A percentile compares a stretch with the other conserved stretches of the same genome.
Conservation (phyloP, 768 basidiomycete genomes). For the Kwoniella dendrophila region DNA sequence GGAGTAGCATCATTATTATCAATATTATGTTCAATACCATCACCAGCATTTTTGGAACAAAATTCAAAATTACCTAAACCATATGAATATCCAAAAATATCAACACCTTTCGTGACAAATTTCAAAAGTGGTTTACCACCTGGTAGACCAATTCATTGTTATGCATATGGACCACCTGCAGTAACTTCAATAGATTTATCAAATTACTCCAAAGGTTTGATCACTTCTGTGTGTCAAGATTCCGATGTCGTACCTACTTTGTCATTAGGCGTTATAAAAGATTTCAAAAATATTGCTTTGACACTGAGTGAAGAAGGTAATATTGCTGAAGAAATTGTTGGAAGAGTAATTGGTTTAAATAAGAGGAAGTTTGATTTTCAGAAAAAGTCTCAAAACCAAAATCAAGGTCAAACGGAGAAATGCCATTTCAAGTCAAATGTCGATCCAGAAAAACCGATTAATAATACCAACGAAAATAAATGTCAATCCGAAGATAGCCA, state of each 20-base stretch:
- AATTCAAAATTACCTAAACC: conserved; percentile 18
- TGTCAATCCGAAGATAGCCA: no score
- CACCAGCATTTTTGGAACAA: conserved; percentile 25
- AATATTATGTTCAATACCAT: conserved; percentile 48
- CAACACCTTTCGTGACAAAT: conserved; percentile 56
- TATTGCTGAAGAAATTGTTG: conserved; percentile 57
- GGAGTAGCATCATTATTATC: conserved; percentile 56
- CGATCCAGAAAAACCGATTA: no score
- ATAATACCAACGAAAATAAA: no score
- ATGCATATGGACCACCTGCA: conserved; percentile 55
- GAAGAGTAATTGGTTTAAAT: conserved; percentile 38
- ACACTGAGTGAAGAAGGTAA: conserved; percentile 55
- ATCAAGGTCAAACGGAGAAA: not conserved
- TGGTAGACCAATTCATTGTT: conserved; percentile 56
- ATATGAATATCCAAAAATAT: conserved; percentile 31
- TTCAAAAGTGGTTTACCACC: conserved; percentile 53
- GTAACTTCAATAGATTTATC: conserved; percentile 56
- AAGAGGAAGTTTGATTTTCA: conserved; percentile 10
- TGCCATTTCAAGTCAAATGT: no score
- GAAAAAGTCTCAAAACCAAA: not conserved
- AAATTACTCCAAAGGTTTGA: conserved; percentile 52
- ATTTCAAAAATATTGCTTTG: conserved; percentile 56
- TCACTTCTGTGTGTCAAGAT: conserved; percentile 53
- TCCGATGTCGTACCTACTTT: conserved; percentile 54
- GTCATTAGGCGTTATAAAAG: conserved; percentile 50